These are phyloP conservation scores for Fusarium sublunatum DNA, from an alignment of 2,329 filamentous ascomycete genomes.

Conservation along the genomic window DNA sequence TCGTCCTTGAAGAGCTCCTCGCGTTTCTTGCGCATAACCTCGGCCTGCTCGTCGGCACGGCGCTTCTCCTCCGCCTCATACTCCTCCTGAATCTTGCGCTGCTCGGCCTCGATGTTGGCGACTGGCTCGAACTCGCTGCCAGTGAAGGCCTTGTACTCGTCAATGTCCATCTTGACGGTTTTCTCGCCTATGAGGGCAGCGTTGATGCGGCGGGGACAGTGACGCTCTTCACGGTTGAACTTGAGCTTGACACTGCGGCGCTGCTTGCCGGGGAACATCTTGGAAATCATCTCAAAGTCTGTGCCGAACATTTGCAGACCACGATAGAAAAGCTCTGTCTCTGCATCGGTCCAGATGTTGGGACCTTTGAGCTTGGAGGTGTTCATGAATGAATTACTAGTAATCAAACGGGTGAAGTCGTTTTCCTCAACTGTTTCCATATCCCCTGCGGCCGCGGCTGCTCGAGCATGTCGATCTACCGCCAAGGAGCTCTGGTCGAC, in stretches of 20 bases:
- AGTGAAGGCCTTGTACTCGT: constrained; percentile 68
- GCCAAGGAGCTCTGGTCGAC: constrained; percentile 74
- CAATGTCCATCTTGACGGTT: constrained; percentile 67
- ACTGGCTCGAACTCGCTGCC: constrained; percentile 66
- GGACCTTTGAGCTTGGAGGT: constrained; percentile 70
- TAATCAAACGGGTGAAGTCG: constrained; percentile 79
- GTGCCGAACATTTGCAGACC: constrained; percentile 82
- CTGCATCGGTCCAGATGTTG: constrained; percentile 76
- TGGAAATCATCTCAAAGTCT: constrained; percentile 82
- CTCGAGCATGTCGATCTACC: constrained; percentile 75
- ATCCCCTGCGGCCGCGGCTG: constrained; percentile 61
- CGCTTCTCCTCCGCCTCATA: constrained; percentile 59
- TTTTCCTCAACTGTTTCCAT: constrained; percentile 78
- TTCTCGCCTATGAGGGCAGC: constrained; percentile 71
- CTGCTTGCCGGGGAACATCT: constrained; percentile 78
- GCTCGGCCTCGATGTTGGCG: constrained; percentile 67
- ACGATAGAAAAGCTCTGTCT: constrained; percentile 81
- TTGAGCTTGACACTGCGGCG: constrained; percentile 83
- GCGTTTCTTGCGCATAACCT: constrained; percentile 59
- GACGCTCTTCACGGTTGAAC: constrained; percentile 81
- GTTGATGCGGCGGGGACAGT: constrained; percentile 72
- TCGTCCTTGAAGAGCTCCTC: constrained; percentile 62
- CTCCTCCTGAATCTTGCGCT: constrained; percentile 58
- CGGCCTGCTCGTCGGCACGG: constrained; percentile 59
- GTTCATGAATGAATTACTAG: constrained; percentile 72